Percentiles rank a stretch among this genome's conserved stretches.
Evolutionary conservation across 257 asterid genomes (phyloP).

Genomic region (Capsicum rhomboideum): DNA sequence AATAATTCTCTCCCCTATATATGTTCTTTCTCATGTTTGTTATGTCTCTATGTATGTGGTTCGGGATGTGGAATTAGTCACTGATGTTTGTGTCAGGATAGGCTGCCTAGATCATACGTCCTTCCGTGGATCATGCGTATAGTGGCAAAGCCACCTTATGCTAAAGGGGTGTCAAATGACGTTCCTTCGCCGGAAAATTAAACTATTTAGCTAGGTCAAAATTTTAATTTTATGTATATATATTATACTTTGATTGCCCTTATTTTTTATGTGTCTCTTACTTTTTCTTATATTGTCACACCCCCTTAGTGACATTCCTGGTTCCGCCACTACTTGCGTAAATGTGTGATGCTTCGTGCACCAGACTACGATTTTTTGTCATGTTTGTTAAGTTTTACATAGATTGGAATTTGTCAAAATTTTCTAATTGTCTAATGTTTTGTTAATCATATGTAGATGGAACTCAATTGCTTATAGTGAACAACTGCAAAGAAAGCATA

Average conservation of each 20-base stretch:
- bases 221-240: too few relatives aligned
- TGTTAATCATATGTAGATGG: conserved; percentile 37
- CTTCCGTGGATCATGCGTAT: too few relatives aligned
- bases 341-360: background rate
- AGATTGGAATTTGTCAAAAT: background rate
- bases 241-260: too few relatives aligned
- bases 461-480: conserved; percentile 39
- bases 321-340: too few relatives aligned
- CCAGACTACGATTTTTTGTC: too few relatives aligned
- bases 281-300: too few relatives aligned
- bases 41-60: background rate
- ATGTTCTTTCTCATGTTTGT: background rate
- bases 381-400: background rate
- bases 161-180: too few relatives aligned
- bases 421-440: background rate
- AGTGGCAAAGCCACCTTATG: too few relatives aligned
- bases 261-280: too few relatives aligned
- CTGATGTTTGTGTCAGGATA: background rate
- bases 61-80: background rate
- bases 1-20: background rate
- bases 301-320: too few relatives aligned
- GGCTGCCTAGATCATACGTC: background rate
- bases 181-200: too few relatives aligned
- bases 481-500: conserved; percentile 57
- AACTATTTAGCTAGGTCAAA: too few relatives aligned